A percentile compares a stretch with the other conserved stretches of the same genome.
Evolutionary conservation across 345 rosid species (phyloP).

Genomic region (Gossypium ekmanianum): DNA sequence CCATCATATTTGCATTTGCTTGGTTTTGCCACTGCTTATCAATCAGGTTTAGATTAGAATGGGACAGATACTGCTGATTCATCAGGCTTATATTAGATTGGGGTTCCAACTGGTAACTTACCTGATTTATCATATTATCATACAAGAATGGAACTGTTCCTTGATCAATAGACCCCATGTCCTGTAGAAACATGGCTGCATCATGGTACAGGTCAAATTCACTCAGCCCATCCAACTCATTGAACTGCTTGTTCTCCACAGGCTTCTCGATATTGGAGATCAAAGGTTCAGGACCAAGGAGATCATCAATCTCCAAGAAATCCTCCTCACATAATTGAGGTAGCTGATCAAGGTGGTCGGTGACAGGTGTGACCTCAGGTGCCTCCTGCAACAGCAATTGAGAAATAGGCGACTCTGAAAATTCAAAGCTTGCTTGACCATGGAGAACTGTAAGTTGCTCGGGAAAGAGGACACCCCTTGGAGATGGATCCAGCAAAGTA

Average conservation of each 20-base stretch:
- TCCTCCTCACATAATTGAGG: constrained; percentile 31
- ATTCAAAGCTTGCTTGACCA: constrained; percentile 25
- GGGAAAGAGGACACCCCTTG: constrained; percentile 27
- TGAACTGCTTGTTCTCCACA: constrained; percentile 27
- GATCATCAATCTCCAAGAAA: constrained; percentile 84
- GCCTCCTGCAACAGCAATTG: constrained; percentile 28
- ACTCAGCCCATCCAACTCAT: constrained; percentile 37
- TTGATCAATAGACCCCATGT: constrained; percentile 36
- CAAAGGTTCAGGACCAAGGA: constrained; percentile 38
- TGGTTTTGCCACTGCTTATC: constrained; percentile 17
- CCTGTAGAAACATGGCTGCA: constrained; percentile 43
- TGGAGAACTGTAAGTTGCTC: constrained; percentile 18
- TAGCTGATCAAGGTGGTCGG: constrained; percentile 18
- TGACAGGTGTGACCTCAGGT: constrained; percentile 37
- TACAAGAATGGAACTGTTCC: constrained; percentile 18
- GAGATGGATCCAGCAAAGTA: constrained; percentile 32
- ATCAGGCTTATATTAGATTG: constrained; percentile 15
- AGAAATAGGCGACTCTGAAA: constrained; percentile 32
- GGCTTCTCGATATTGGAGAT: constrained; percentile 20
- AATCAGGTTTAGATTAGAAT: constrained; percentile 13
- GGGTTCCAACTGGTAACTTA: constrained; percentile 15
- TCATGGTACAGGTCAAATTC: constrained; percentile 50
- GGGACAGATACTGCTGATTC: constrained; percentile 14
- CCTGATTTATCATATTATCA: constrained; percentile 28
- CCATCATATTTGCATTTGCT: not conserved